Conservation (phyloP, 495 filamentous ascomycete genomes). For the Corynascus novoguineensis region DNA sequence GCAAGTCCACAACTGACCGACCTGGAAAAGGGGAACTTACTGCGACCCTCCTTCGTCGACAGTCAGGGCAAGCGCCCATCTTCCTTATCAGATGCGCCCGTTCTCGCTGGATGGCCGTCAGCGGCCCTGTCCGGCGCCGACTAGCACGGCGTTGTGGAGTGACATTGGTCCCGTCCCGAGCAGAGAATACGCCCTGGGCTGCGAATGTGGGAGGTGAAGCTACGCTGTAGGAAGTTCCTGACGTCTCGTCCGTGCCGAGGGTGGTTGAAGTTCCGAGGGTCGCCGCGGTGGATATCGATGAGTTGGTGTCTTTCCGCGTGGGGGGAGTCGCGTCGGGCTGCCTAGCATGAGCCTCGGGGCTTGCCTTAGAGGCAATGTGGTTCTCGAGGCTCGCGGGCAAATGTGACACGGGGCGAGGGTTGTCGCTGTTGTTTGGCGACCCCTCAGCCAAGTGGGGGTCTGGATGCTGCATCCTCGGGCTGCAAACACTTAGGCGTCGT, state of each 20-base stretch:
- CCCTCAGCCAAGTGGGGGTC: conserved; percentile 41
- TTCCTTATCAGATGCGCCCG: conserved; percentile 47
- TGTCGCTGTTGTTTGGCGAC: conserved; percentile 37
- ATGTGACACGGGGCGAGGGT: conserved; percentile 32
- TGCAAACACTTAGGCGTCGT: conserved; percentile 14
- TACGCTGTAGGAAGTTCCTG: conserved; percentile 40
- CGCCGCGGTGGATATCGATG: conserved; percentile 41
- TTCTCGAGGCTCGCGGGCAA: conserved; percentile 13
- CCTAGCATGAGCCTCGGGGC: conserved; percentile 28
- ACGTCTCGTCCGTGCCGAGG: conserved; percentile 36
- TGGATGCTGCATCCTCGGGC: conserved; percentile 39
- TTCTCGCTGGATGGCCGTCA: conserved; percentile 42
- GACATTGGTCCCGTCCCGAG: conserved; percentile 44
- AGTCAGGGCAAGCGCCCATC: conserved; percentile 45
- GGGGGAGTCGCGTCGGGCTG: conserved; percentile 37
- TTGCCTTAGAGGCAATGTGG: conserved; percentile 24
- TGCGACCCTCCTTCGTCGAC: conserved; percentile 44
- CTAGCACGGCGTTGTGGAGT: conserved; percentile 40
- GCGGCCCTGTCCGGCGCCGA: conserved; percentile 43
- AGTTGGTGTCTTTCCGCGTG: conserved; percentile 44
- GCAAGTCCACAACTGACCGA: background rate
- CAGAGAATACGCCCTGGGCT: conserved; percentile 43
- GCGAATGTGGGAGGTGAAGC: conserved; percentile 29
- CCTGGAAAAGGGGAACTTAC: conserved; percentile 30
- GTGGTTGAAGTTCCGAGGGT: conserved; percentile 35